These are phyloP conservation scores for Phlegmacium glaucopus DNA, from an alignment of 768 basidiomycete genomes.

Conservation along the genomic window DNA sequence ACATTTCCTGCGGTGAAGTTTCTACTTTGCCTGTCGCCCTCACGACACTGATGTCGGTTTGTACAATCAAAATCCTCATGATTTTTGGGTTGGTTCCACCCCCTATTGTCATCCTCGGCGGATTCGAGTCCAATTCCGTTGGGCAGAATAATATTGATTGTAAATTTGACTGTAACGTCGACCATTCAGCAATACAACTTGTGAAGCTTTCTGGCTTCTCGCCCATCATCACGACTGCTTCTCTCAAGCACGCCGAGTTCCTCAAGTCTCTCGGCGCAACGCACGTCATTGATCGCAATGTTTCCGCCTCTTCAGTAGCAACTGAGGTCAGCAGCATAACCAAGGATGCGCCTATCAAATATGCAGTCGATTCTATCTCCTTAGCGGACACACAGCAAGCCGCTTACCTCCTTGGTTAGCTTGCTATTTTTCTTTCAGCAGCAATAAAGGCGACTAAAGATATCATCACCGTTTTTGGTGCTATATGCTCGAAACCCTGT, in stretches of 20 bases:
- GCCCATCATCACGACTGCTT: conserved; percentile 39
- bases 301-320: conserved; percentile 14
- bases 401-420: conserved; percentile 26
- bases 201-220: conserved; percentile 37
- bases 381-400: conserved; percentile 17
- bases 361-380: conserved; percentile 26
- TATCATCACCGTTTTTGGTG: conserved; percentile 4
- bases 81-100: conserved; percentile 39
- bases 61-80: conserved; percentile 35
- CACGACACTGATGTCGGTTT: conserved; percentile 45
- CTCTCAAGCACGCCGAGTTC: conserved; percentile 21
- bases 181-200: conserved; percentile 32
- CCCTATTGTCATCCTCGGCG: conserved; percentile 47
- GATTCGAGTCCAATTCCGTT: conserved; percentile 43
- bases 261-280: conserved; percentile 39
- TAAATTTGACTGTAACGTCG: too few species aligned
- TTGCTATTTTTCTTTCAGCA: conserved; percentile 30
- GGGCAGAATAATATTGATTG: conserved; percentile 41
- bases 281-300: conserved; percentile 31
- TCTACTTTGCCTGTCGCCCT: conserved; percentile 46
- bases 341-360: conserved; percentile 13
- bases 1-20: conserved; percentile 45
- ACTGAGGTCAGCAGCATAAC: conserved; percentile 19
- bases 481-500: conserved; percentile 9
- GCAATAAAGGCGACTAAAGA: conserved; percentile 16